Base-by-base conservation (phyloP, 352 stramenopile genomes). In the Phytophthora ramorum region DNA sequence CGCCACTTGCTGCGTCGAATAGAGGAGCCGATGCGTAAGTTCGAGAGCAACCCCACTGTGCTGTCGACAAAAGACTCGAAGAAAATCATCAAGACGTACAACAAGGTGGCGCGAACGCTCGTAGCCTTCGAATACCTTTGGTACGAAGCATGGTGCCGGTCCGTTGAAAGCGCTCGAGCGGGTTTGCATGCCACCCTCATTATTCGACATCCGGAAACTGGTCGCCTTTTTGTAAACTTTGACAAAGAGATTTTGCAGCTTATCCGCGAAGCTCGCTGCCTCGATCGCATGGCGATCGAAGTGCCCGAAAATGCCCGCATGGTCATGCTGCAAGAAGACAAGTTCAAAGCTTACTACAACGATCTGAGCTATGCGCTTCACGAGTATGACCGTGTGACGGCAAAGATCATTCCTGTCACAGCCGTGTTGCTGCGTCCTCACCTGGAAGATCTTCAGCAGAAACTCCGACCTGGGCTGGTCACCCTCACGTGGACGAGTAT, bases 1-100 rank as follows among this genome's bases (percentile, higher is more conserved):
- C 71, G 90, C 6, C 89, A 97, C 57, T 49, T 97, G 35, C 63
- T 97, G 7, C 72, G 86, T 12, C 83, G 89, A n/a, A 96, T 97
- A 37, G 85, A 96, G 58, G 89, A 95, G 38, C 89, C 88, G 2
- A 97, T 97, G 89, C 74, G 81, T 10, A 93, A 94, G 37, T 97
- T 96, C 44, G 82, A 96, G 66, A 88, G 75, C 44, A 95, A 96
- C 37, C 81, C 83, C 7, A 92, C 74, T 0, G 90, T 97, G 7
- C 71, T 97, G 6, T 91, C 85, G 0, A 95, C 83, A 2, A 95
- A 95, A 46, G 90, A 97, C 51, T 92, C 79, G 2, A 95, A 95
- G 66, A 94, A 93, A 75, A 96, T 97, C 46, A 94, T 97, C 62
- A 93, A 93, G 66, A 93, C 84, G 14, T 96, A 96, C 79, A 97